These are phyloP conservation scores for Cutaneotrichosporon dermatis DNA, from an alignment of 1,284 basidiomycete species.

Conservation along the genomic window DNA sequence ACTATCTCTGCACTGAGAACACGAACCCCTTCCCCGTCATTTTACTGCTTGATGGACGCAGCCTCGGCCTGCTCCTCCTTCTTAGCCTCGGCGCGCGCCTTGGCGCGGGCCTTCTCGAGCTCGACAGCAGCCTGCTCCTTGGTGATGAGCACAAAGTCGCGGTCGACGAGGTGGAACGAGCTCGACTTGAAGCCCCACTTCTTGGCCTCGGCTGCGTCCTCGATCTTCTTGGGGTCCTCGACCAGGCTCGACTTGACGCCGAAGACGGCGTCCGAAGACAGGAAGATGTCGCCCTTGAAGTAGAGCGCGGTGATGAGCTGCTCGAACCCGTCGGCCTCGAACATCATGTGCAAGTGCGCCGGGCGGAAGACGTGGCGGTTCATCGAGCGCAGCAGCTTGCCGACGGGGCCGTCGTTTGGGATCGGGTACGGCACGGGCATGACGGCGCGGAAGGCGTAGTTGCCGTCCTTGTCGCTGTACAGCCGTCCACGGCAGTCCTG, in stretches of 20 bases:
- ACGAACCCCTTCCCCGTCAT: no score
- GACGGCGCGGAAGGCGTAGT: slow-evolving; percentile 67
- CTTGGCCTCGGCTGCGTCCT: slow-evolving; percentile 16
- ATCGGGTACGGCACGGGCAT: slow-evolving; percentile 76
- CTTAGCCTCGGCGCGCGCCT: slow-evolving; percentile 1
- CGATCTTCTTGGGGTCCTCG: slow-evolving; percentile 15
- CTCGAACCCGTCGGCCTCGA: slow-evolving; percentile 63
- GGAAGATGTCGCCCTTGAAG: slow-evolving; percentile 59
- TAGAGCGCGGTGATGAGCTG: slow-evolving; percentile 71
- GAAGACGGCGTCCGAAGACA: slow-evolving; percentile 24
- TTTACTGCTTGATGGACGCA: no score
- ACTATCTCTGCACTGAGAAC: no score
- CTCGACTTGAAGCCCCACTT: slow-evolving; percentile 20
- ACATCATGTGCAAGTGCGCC: slow-evolving; percentile 70
- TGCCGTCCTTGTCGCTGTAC: slow-evolving; percentile 60
- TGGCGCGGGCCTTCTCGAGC: slow-evolving; percentile 9
- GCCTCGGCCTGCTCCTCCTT: not conserved
- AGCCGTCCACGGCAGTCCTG: slow-evolving; percentile 76
- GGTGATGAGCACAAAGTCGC: slow-evolving; percentile 25
- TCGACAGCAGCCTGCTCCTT: slow-evolving; percentile 17
- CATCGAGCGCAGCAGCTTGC: slow-evolving; percentile 58
- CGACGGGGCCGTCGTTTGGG: slow-evolving; percentile 74
- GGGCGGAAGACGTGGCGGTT: slow-evolving; percentile 72
- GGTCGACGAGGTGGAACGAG: slow-evolving; percentile 14
- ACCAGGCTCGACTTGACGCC: slow-evolving; percentile 23